Evolutionary conservation across 768 basidiomycete species (phyloP).

Genomic region (Boletus tylopilopsis): DNA sequence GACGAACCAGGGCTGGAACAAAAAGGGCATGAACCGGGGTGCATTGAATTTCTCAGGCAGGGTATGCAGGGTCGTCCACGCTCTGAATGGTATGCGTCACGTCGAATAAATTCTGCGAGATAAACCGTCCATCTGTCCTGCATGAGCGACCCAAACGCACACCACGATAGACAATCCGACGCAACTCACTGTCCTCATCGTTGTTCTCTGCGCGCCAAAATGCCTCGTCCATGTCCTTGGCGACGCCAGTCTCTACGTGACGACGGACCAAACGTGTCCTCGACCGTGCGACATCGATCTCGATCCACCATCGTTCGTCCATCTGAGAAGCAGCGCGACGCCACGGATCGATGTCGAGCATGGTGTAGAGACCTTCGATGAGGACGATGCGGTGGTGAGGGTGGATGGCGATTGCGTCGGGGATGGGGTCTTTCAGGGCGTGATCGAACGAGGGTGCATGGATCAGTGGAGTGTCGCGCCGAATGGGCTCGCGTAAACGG

Average conservation of each 20-base stretch:
- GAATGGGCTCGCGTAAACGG: conserved; percentile 38
- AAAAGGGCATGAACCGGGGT: too few relatives aligned
- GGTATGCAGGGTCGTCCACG: conserved; percentile 36
- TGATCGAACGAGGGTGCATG: conserved; percentile 86
- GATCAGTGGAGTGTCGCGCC: conserved; percentile 29
- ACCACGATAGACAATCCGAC: background rate
- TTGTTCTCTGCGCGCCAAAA: conserved; percentile 71
- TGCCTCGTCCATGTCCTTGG: conserved; percentile 60
- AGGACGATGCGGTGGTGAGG: conserved; percentile 74
- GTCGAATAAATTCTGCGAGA: conserved; percentile 36
- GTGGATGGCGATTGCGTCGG: conserved; percentile 52
- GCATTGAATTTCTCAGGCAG: background rate
- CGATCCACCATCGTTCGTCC: conserved; percentile 78
- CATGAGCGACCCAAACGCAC: background rate
- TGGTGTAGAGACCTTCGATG: conserved; percentile 87
- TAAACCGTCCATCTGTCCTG: conserved; percentile 41
- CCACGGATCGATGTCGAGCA: conserved; percentile 77
- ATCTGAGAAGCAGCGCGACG: conserved; percentile 54
- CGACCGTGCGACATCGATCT: conserved; percentile 54
- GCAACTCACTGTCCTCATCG: conserved; percentile 70
- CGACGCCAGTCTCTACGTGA: conserved; percentile 77
- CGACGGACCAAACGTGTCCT: conserved; percentile 59
- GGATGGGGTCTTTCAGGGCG: conserved; percentile 78
- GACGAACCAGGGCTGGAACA: too few relatives aligned
- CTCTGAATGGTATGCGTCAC: conserved; percentile 41